Evolutionary conservation across 345 rosid species (phyloP).

Genomic region (Camelina laxa): DNA sequence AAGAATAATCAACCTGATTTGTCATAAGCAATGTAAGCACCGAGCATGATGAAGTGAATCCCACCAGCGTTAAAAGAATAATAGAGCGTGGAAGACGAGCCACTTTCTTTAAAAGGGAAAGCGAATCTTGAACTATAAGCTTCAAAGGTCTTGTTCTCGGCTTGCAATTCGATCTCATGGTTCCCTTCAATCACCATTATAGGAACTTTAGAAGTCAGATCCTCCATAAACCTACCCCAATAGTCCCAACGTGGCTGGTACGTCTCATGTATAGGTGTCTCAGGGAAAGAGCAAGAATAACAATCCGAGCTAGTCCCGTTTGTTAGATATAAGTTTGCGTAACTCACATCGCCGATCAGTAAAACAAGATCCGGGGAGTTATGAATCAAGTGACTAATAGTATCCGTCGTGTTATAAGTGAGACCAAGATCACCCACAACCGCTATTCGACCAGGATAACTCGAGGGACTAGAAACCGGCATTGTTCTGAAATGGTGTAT

Average conservation of each 20-base stretch:
- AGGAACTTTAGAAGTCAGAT: conserved; percentile 69
- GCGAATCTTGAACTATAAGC: conserved; percentile 89
- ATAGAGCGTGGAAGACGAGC: conserved; percentile 71
- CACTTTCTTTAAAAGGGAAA: conserved; percentile 77
- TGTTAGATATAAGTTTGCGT: conserved; percentile 77
- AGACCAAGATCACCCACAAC: conserved; percentile 82
- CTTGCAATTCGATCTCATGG: conserved; percentile 82
- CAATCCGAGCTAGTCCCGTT: conserved; percentile 84
- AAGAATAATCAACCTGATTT: conserved; percentile 53
- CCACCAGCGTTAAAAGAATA: conserved; percentile 96
- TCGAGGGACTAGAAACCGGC: conserved; percentile 63
- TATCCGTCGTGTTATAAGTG: conserved; percentile 80
- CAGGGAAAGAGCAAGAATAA: conserved; percentile 63
- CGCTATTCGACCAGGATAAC: conserved; percentile 71
- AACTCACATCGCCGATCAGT: conserved; percentile 71
- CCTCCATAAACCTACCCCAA: conserved; percentile 95
- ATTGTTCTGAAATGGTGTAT: conserved; percentile 62
- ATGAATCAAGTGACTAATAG: conserved; percentile 56
- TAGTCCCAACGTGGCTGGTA: conserved; percentile 94
- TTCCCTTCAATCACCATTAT: conserved; percentile 89
- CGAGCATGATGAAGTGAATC: conserved; percentile 86
- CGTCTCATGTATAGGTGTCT: conserved; percentile 74
- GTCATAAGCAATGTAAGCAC: conserved; percentile 67
- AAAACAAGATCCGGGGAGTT: conserved; percentile 76
- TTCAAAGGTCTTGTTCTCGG: conserved; percentile 63